Evolutionary conservation across 1,284 basidiomycete species (phyloP).

Genomic region (Bothia castanella): DNA sequence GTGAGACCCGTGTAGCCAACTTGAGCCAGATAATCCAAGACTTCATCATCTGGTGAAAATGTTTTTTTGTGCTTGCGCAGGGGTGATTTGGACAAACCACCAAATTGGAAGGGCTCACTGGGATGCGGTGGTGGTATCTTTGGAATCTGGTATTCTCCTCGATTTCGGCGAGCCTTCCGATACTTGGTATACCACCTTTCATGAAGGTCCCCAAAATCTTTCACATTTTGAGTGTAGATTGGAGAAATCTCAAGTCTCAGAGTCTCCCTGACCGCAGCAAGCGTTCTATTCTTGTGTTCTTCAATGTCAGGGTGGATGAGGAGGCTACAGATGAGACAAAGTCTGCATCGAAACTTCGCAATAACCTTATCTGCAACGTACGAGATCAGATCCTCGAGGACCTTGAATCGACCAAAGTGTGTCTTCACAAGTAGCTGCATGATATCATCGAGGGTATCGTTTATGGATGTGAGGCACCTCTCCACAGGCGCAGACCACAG

Average conservation of each 20-base stretch:
- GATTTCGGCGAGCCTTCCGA: constrained; percentile 11
- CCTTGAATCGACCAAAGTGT: constrained; percentile 36
- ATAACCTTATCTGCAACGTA: constrained; percentile 13
- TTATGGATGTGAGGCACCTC: constrained; percentile 39
- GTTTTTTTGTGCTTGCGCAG: no score
- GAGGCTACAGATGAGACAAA: constrained; percentile 8
- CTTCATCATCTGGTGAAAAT: constrained; percentile 7
- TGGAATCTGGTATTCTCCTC: background rate
- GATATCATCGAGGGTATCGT: constrained; percentile 19
- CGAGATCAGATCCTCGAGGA: constrained; percentile 31
- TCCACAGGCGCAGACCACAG: constrained; percentile 42
- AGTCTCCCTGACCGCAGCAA: constrained; percentile 17
- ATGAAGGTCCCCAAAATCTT: constrained; percentile 26
- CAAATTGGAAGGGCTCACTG: no score
- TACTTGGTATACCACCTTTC: constrained; percentile 21
- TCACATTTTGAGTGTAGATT: constrained; percentile 34
- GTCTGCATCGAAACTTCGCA: background rate
- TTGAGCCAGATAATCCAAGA: constrained; percentile 19
- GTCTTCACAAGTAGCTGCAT: constrained; percentile 20
- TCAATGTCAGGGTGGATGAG: constrained; percentile 26
- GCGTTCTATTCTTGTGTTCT: constrained; percentile 14
- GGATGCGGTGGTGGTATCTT: no score
- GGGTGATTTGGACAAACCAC: no score
- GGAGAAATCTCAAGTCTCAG: constrained; percentile 30
- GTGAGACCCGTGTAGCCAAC: constrained; percentile 24